These are phyloP conservation scores for Pythium scleroteichum DNA, from an alignment of 352 stramenopile species.

Conservation along the genomic window DNA sequence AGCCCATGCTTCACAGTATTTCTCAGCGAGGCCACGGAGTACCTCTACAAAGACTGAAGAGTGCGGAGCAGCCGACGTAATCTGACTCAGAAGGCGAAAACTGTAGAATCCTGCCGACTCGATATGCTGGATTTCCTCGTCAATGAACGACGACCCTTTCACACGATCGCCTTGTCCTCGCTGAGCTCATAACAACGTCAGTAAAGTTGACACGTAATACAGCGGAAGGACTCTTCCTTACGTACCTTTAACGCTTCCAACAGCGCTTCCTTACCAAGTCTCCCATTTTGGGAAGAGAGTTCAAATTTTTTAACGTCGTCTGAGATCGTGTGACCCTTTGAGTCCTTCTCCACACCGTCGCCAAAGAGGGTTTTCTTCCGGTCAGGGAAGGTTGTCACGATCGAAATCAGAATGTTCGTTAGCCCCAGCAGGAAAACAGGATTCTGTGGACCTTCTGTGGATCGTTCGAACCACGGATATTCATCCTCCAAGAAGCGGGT, in stretches of 20 bases:
- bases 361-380: constrained; percentile 57
- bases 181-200: no score
- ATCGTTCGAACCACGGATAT: constrained; percentile 30
- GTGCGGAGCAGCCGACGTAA: constrained; percentile 43
- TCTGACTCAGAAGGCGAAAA: constrained; percentile 50
- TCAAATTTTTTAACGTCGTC: constrained; percentile 14
- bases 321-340: background rate
- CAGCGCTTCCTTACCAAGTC: constrained; percentile 21
- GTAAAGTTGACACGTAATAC: no score
- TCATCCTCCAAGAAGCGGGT: constrained; percentile 75
- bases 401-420: constrained; percentile 67
- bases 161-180: background rate
- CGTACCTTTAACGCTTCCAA: constrained; percentile 36
- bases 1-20: constrained; percentile 76
- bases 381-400: constrained; percentile 52
- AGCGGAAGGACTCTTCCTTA: no score
- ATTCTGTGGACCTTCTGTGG: background rate
- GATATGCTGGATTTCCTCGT: constrained; percentile 53
- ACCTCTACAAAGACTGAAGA: constrained; percentile 54
- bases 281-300: background rate
- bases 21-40: constrained; percentile 51
- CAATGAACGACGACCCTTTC: constrained; percentile 49
- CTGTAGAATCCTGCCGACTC: constrained; percentile 49
- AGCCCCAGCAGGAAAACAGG: constrained; percentile 51
- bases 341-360: background rate